Evolutionary conservation across 31 red algal genomes (phyloP).

Genomic region (Odonthalia washingtoniensis): DNA sequence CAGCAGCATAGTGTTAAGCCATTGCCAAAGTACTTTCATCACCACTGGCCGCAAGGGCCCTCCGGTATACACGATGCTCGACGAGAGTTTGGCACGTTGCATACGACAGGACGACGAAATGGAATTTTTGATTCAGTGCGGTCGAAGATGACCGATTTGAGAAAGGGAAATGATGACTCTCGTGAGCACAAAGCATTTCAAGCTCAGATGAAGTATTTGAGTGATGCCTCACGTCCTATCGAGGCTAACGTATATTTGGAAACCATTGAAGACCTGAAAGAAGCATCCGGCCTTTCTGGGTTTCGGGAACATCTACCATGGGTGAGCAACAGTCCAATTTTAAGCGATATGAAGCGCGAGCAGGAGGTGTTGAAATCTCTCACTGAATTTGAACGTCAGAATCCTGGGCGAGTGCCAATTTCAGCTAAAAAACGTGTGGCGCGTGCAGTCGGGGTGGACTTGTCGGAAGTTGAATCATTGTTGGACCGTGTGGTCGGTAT

Average conservation of each 20-base stretch:
- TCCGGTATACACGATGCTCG: too few species aligned
- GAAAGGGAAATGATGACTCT: conserved; percentile 42
- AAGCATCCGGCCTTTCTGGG: conserved; percentile 36
- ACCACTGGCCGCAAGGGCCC: too few species aligned
- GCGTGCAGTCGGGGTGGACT: neutral
- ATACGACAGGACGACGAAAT: neutral
- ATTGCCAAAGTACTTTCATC: too few species aligned
- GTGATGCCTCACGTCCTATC: conserved; percentile 13
- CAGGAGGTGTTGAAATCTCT: conserved; percentile 56
- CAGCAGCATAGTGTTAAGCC: too few species aligned
- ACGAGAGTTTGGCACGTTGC: neutral
- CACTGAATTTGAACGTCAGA: conserved; percentile 34
- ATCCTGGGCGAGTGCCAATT: conserved; percentile 48
- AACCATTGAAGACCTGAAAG: conserved; percentile 53
- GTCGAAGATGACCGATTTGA: conserved; percentile 41
- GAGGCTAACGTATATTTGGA: conserved; percentile 47
- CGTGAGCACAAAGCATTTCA: conserved; percentile 56
- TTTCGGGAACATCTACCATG: conserved; percentile 74
- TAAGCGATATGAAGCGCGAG: conserved; percentile 72
- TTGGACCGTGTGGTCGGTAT: conserved; percentile 41
- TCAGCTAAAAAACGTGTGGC: conserved; percentile 57
- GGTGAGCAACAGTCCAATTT: conserved; percentile 73
- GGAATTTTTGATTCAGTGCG: conserved; percentile 58
- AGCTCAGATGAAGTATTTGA: conserved; percentile 67
- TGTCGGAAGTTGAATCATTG: conserved; percentile 46